Evolutionary conservation across 2,329 filamentous ascomycete species (phyloP).

Genomic region (Cordyceps pruinosa): DNA sequence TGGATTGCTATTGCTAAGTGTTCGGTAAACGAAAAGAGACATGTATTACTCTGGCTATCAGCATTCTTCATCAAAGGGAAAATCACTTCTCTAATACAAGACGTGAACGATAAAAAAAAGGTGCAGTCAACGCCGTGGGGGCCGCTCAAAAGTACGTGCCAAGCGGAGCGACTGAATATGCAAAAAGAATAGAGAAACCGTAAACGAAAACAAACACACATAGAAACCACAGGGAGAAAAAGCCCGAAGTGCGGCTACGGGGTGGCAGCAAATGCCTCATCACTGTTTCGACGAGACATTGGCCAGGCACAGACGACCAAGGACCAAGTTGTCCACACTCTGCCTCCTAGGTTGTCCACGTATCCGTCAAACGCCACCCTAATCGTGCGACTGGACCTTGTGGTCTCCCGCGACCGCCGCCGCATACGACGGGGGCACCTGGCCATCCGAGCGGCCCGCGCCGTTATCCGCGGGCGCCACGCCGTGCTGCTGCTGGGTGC

Average conservation of each 20-base stretch:
- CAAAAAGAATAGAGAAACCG: not conserved
- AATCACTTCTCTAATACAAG: not conserved
- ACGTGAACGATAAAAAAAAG: not conserved
- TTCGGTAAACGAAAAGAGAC: not conserved
- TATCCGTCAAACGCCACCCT: slow-evolving; percentile 23
- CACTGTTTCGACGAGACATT: not conserved
- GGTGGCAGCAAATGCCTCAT: not conserved
- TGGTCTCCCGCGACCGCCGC: slow-evolving; percentile 86
- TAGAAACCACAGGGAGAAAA: not conserved
- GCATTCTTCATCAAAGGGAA: not conserved
- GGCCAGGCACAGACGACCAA: not conserved
- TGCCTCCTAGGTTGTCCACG: too few species aligned
- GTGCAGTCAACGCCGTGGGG: not conserved
- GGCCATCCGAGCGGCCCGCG: slow-evolving; percentile 21
- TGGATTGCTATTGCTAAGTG: not conserved
- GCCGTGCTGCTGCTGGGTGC: slow-evolving; percentile 23
- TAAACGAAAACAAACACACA: not conserved
- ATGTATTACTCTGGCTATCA: not conserved
- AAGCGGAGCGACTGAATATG: not conserved
- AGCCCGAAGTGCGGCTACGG: not conserved
- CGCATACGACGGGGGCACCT: slow-evolving; percentile 74
- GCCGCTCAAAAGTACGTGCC: not conserved
- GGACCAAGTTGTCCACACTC: too few species aligned
- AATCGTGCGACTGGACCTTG: slow-evolving; percentile 62
- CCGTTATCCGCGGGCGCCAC: slow-evolving; percentile 32